Percentiles rank a stretch among this genome's conserved stretches.
Evolutionary conservation across 1,284 basidiomycete genomes (phyloP).

Genomic region (Veloboletus limbatus): DNA sequence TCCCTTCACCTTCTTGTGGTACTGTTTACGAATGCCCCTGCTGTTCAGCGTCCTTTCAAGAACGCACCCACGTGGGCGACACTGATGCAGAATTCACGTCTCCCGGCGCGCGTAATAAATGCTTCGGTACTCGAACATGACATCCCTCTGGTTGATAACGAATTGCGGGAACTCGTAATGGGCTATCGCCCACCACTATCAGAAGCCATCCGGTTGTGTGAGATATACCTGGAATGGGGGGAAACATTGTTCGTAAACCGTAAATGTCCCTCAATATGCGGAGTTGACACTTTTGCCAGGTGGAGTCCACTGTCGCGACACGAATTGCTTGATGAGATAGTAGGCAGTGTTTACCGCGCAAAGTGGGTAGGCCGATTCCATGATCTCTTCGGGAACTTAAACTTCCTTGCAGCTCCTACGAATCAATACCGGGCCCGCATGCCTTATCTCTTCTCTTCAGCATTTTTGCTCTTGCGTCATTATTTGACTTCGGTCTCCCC

Average conservation of each 20-base stretch:
- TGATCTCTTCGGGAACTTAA: constrained; percentile 9
- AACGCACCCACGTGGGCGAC: constrained; percentile 20
- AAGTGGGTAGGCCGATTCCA: constrained; percentile 33
- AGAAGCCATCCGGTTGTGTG: constrained; percentile 52
- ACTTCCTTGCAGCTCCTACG: constrained; percentile 31
- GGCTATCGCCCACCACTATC: constrained; percentile 46
- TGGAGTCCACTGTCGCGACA: constrained; percentile 38
- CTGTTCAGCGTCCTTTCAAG: constrained; percentile 16
- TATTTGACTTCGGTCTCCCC: constrained; percentile 46
- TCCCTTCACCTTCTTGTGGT: constrained; percentile 7
- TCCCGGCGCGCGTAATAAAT: constrained; percentile 34
- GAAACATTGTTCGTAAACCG: constrained; percentile 44
- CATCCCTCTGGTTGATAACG: constrained; percentile 29
- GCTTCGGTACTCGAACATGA: constrained; percentile 35
- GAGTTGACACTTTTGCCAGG: constrained; percentile 24
- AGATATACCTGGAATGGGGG: constrained; percentile 54
- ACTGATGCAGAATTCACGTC: constrained; percentile 27
- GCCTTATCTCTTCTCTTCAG: constrained; percentile 53
- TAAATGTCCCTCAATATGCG: neutral
- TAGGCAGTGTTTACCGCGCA: constrained; percentile 45
- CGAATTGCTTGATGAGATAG: constrained; percentile 51
- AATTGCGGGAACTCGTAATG: constrained; percentile 41
- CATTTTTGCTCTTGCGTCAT: constrained; percentile 48
- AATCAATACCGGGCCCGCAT: constrained; percentile 39
- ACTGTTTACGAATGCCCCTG: neutral